These are phyloP conservation scores for Russula virescens DNA, from an alignment of 768 basidiomycete genomes.

Conservation along the genomic window DNA sequence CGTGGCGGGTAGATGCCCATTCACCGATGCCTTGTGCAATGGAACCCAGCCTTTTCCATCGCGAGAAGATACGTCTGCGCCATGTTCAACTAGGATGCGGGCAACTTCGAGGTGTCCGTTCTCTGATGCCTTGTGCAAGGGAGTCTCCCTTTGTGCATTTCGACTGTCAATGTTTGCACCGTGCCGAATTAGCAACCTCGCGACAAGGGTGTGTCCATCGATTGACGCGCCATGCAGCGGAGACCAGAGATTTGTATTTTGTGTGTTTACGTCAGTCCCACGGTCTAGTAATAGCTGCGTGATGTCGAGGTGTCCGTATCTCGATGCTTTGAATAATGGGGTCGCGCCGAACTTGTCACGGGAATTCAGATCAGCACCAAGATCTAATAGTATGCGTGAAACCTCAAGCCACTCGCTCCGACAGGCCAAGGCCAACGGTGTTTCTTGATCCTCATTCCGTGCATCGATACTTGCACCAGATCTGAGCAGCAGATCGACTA, in stretches of 20 bases:
- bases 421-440: neutral
- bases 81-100: too few relatives aligned
- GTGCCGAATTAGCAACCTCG: neutral
- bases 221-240: neutral
- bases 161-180: neutral
- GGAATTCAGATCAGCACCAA: neutral
- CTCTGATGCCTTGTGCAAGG: too few relatives aligned
- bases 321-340: neutral
- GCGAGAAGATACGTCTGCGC: too few relatives aligned
- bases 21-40: too few relatives aligned
- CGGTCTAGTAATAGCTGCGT: neutral
- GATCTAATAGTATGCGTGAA: neutral
- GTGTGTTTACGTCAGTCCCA: neutral
- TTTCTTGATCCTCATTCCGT: neutral
- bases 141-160: too few relatives aligned
- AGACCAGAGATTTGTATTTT: too few relatives aligned
- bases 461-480: neutral
- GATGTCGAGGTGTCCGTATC: neutral
- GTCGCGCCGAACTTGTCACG: too few relatives aligned
- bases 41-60: too few relatives aligned
- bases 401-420: neutral
- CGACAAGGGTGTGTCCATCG: neutral
- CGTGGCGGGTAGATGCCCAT: too few relatives aligned
- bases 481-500: neutral
- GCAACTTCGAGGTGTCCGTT: too few relatives aligned